phyloP scores from a whole-genome alignment of 2,329 filamentous ascomycete genomes.

The Verruconis gallopava region DNA sequence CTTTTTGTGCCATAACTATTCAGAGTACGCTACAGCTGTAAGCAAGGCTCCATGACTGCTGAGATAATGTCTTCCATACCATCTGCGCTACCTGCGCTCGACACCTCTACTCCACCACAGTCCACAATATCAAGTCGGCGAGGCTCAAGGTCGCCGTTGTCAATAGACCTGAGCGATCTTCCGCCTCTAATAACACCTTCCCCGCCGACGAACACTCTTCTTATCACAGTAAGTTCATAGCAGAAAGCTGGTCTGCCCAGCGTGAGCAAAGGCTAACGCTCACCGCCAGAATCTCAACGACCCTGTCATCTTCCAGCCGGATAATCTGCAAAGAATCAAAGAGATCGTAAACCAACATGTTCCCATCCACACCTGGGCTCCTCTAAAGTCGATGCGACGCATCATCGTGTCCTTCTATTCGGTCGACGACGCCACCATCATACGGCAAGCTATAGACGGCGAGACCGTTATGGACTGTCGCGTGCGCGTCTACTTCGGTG shows the following conservation, averaged over 20 bases:
- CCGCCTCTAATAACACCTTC: constrained; percentile 59
- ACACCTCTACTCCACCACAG: no score
- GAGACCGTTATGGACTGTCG: constrained; percentile 58
- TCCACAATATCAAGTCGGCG: no score
- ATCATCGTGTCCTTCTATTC: constrained; percentile 70
- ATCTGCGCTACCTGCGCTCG: no score
- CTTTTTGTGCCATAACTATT: no score
- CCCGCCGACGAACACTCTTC: constrained; percentile 67
- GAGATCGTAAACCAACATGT: constrained; percentile 57
- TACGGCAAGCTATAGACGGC: constrained; percentile 61
- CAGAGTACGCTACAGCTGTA: no score
- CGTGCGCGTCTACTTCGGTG: constrained; percentile 52
- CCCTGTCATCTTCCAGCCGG: constrained; percentile 57
- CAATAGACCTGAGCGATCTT: constrained; percentile 52
- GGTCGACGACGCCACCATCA: constrained; percentile 53
- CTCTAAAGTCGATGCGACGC: constrained; percentile 69
- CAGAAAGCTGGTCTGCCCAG: neutral
- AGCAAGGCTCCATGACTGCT: no score
- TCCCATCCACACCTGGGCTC: constrained; percentile 63
- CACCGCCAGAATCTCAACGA: constrained; percentile 50
- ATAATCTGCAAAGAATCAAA: constrained; percentile 62
- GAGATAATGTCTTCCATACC: no score
- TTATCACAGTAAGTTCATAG: constrained; percentile 48
- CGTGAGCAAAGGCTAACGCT: constrained; percentile 8
- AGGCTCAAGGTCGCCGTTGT: no score